Base-by-base conservation (phyloP, 768 basidiomycete genomes). In the Auricularia heimuer region DNA sequence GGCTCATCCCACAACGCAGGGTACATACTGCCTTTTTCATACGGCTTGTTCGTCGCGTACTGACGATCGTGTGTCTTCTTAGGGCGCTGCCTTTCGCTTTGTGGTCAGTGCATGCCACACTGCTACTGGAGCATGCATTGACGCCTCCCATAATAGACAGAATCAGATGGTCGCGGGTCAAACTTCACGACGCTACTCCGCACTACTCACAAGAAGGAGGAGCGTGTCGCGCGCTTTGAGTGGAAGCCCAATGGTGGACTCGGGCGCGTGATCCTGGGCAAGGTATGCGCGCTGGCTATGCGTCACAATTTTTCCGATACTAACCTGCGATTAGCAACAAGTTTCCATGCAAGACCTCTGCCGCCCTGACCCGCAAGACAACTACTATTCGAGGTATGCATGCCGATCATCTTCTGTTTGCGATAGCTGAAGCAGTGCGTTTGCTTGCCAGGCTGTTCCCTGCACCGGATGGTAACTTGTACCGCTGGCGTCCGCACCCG, bases 211-310 rank as follows among this genome's bases (percentile, higher is more conserved):
- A 14, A 88, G 78, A 90, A 88, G 73, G 90, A 92, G 77, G 91
- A 94, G 74, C 86, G 90, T 56, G 87, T 92, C 71, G 91, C 91
- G 68, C 91, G 86, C 77, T 83, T 93, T 63, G 92, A 94, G 75
- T 94, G 91, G 91, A 83, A 88, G 64, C 78, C 86, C 61, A 90
- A 84, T 69, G 91, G 90, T 67, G 86, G 88, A 65, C 86, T 93
- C 62, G 91, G 91, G 67, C 89, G 91, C 70, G 87, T 90, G 70
- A 81, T 89, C 66, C 89, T 94, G 71, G 91, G 92, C 71, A 92
- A 92, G 82, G 90, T 90, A 68, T 64, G 67, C 16, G 39, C 47
- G 36, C 64, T 73, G 69, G 60, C 63, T 64, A 12, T 65, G 65
- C 63, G 35, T 54, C 35, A 24, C 16, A 39, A 61, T 14, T 45